Conservation (phyloP, 371 early-diverging fungal genomes). For the Cokeromyces recurvatus region DNA sequence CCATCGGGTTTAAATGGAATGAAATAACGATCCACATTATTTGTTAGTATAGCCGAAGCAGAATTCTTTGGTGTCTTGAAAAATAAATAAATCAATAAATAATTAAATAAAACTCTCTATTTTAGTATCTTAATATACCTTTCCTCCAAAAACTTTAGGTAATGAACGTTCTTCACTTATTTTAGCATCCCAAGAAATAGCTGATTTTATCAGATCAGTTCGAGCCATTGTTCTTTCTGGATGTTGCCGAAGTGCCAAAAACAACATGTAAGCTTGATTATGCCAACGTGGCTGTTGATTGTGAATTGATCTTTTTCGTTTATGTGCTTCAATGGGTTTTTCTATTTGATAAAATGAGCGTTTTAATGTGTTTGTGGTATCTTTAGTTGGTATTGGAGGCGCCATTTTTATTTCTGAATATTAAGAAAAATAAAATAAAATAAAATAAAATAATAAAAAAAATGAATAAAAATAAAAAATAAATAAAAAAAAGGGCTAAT, state of each 20-base stretch:
- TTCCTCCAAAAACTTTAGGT: slow-evolving; percentile 77
- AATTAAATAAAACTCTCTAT: neutral
- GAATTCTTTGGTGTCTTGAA: slow-evolving; percentile 80
- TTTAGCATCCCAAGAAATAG: slow-evolving; percentile 67
- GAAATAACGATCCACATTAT: slow-evolving; percentile 78
- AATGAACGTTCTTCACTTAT: slow-evolving; percentile 67
- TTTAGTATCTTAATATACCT: slow-evolving; percentile 52
- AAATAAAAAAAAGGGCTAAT: no score
- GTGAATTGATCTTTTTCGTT: neutral
- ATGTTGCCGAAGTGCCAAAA: slow-evolving; percentile 68
- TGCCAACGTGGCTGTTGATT: slow-evolving; percentile 73
- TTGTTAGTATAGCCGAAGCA: slow-evolving; percentile 75
- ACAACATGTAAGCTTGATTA: slow-evolving; percentile 79
- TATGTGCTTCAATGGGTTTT: slow-evolving; percentile 5
- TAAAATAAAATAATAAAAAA: no score
- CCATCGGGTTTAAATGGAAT: slow-evolving; percentile 67
- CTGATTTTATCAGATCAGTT: slow-evolving; percentile 66
- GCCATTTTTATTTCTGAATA: no score
- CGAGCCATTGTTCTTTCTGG: slow-evolving; percentile 59
- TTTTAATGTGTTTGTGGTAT: slow-evolving; percentile 2
- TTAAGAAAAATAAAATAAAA: no score
- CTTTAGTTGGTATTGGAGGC: no score
- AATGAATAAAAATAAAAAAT: no score
- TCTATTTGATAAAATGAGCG: slow-evolving; percentile 2
- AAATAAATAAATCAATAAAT: neutral